Base-by-base conservation (phyloP, 495 filamentous ascomycete species). In the Penicillium macrosclerotiorum region DNA sequence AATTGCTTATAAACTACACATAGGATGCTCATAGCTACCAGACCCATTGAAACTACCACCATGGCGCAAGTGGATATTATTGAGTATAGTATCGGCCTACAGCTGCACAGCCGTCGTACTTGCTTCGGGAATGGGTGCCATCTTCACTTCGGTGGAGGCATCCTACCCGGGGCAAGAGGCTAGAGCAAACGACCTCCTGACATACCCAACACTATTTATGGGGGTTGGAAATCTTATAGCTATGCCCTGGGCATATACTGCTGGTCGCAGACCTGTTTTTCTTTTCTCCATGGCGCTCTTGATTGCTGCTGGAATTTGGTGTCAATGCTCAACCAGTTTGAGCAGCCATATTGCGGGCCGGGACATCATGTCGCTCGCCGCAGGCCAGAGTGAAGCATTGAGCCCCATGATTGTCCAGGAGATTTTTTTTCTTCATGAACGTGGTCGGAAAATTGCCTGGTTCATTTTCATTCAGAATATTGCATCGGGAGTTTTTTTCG, bases 181-280 rank as follows among this genome's bases (percentile, higher is more conserved):
- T 1, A 51, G 47, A 4, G 47, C 47, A 2, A 54, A 49, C 26
- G 59, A 63, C 31, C 52, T 63, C 11, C 20, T 59, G 39, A 59
- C 55, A 1, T 59, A 63, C 25, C 59, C 59, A 18, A 63, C 59
- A 1, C 32, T 63, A 18, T 63, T 63, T 50, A 63, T 63, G 59
- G 59, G 59, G 4, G 29, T 63, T 12, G 59, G 55, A 2, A 63
- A 63, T 33, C 24, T 63, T 0, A 55, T 63, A n/a, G 18, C 52
- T 14, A 59, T 63, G 50, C 59, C 59, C 2, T 49, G 45, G 35
- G 59, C 59, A 0, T 45, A 47, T 31, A 49, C 52, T 5, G 31
- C 45, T 5, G 59, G 59, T 9, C 52, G 59, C 2, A 40, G 59
- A 11, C 59, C 59, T 19, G 45, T 63, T 1, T 63, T 63, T 25